Evolutionary conservation across 2,329 filamentous ascomycete species (phyloP).

Genomic region (Alternaria triticina): DNA sequence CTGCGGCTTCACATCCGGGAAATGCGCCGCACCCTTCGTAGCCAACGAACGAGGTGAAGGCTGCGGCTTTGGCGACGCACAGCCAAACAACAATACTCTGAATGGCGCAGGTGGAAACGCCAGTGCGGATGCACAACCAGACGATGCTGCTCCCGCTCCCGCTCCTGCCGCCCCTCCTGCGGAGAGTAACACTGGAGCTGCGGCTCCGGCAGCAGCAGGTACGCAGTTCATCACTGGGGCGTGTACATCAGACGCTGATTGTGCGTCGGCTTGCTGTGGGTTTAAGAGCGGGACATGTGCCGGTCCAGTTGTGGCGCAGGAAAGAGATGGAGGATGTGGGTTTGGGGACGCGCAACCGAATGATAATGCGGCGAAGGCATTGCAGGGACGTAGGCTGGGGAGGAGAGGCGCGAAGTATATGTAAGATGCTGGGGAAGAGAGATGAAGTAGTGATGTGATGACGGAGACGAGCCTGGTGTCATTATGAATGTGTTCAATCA

Average conservation of each 20-base stretch:
- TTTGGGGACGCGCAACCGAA: slow-evolving; percentile 46
- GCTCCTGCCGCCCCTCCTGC: neutral
- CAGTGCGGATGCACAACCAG: slow-evolving; percentile 3
- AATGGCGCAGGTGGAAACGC: slow-evolving; percentile 15
- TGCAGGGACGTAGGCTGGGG: slow-evolving; percentile 27
- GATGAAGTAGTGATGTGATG: neutral
- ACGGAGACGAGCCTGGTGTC: neutral
- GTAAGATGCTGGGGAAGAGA: slow-evolving; percentile 5
- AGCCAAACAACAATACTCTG: slow-evolving; percentile 42
- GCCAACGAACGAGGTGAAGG: slow-evolving; percentile 45
- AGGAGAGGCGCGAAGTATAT: slow-evolving; percentile 29
- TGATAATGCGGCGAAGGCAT: slow-evolving; percentile 38
- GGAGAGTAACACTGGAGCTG: neutral
- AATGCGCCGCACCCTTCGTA: slow-evolving; percentile 41
- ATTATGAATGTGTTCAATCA: neutral
- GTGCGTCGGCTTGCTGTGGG: slow-evolving; percentile 47
- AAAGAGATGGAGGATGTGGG: slow-evolving; percentile 47
- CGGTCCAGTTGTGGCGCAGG: slow-evolving; percentile 42
- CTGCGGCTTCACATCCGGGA: slow-evolving; percentile 41
- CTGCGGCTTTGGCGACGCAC: slow-evolving; percentile 46
- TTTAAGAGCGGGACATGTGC: slow-evolving; percentile 42
- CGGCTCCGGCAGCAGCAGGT: slow-evolving; percentile 15
- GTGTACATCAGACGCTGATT: slow-evolving; percentile 48
- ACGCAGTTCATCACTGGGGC: slow-evolving; percentile 51
- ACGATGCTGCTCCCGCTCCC: neutral